phyloP scores from a whole-genome alignment of 371 early-diverging fungal species.

The Mortierella sp. region DNA sequence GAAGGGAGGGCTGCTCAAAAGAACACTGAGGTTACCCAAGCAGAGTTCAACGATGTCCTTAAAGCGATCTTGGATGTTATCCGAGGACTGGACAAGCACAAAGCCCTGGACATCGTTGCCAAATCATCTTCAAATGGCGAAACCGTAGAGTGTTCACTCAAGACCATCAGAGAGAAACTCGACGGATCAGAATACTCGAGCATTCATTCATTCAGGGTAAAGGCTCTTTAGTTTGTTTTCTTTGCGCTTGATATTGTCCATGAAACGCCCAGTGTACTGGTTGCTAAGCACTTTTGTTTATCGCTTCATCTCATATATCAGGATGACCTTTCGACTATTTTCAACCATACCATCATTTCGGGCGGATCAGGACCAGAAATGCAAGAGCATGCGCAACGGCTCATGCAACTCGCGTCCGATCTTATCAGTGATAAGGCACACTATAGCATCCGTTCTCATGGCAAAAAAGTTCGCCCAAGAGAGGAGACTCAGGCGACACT shows the following conservation, averaged over 20 bases:
- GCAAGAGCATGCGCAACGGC: conserved; percentile 27
- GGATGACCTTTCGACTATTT: conserved; percentile 38
- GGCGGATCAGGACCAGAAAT: conserved; percentile 6
- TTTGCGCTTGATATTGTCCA: background rate
- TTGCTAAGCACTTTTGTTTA: too few relatives aligned
- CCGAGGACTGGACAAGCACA: conserved; percentile 27
- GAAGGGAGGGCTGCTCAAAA: conserved; percentile 19
- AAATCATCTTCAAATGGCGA: conserved; percentile 26
- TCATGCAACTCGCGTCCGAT: conserved; percentile 32
- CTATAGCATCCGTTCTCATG: conserved; percentile 47
- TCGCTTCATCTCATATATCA: conserved; percentile 2
- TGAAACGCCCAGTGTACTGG: too few relatives aligned
- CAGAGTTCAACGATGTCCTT: conserved; percentile 39
- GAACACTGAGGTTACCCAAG: conserved; percentile 34
- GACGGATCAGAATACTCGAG: conserved; percentile 25
- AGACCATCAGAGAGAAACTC: conserved; percentile 28
- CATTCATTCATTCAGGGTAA: conserved; percentile 33
- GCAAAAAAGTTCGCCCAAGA: conserved; percentile 41
- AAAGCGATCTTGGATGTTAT: conserved; percentile 25
- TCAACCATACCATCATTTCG: conserved; percentile 16
- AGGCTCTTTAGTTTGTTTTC: background rate
- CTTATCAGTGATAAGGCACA: conserved; percentile 41
- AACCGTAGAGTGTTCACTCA: conserved; percentile 12
- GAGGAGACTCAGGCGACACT: conserved; percentile 25
- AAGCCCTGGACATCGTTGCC: conserved; percentile 9